Evolutionary conservation across 441 rosid species (phyloP).

Genomic region (Croton setiger): DNA sequence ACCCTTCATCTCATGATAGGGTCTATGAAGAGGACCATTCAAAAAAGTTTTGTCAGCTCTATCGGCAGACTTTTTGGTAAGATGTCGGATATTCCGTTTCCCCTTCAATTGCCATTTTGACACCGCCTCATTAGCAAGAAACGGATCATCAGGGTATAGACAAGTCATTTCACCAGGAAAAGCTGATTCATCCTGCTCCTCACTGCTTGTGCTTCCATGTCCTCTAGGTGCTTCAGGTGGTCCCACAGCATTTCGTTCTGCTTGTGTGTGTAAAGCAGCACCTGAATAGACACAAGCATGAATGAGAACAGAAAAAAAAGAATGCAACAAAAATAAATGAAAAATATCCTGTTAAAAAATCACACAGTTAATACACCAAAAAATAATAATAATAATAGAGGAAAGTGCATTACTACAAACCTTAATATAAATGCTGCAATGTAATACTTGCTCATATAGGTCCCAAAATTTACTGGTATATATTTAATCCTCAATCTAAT

Average conservation of each 20-base stretch:
- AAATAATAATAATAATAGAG: background rate
- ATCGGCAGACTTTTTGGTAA: slow-evolving; percentile 50
- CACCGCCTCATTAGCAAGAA: slow-evolving; percentile 53
- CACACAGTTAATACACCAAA: background rate
- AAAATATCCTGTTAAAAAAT: background rate
- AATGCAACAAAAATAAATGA: background rate
- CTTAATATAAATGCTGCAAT: background rate
- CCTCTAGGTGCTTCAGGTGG: slow-evolving; percentile 40
- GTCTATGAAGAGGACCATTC: slow-evolving; percentile 37
- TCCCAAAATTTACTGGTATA: too few species aligned
- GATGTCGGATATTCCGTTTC: slow-evolving; percentile 73
- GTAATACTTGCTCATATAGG: too few species aligned
- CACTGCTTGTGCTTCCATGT: slow-evolving; percentile 67
- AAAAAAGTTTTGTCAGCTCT: slow-evolving; percentile 28
- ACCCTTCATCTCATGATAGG: slow-evolving; percentile 36
- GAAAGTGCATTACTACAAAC: background rate
- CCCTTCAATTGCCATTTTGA: slow-evolving; percentile 94
- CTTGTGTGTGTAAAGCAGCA: slow-evolving; percentile 40
- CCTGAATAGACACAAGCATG: slow-evolving; percentile 33
- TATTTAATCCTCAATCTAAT: background rate
- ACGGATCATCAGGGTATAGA: slow-evolving; percentile 45
- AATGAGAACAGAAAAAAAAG: slow-evolving; percentile 14
- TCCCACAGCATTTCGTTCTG: slow-evolving; percentile 35
- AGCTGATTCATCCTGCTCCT: slow-evolving; percentile 64
- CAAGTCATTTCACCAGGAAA: slow-evolving; percentile 57